These are phyloP conservation scores for Fusarium clavum DNA, from an alignment of 2,329 filamentous ascomycete genomes.

Conservation along the genomic window DNA sequence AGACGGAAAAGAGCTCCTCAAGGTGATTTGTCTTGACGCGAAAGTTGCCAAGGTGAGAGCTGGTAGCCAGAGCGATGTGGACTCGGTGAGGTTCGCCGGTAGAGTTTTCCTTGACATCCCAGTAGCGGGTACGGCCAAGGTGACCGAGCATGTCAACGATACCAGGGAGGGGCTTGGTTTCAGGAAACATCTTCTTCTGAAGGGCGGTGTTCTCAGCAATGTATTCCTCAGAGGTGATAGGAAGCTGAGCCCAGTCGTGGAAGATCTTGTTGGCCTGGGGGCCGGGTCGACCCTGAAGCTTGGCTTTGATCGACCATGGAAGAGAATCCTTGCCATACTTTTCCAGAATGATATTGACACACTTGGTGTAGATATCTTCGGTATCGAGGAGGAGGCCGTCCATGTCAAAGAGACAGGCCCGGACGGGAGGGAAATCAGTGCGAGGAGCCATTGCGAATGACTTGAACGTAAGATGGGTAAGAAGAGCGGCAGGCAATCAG, in stretches of 20 bases:
- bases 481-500: background rate
- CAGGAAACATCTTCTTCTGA: conserved; percentile 79
- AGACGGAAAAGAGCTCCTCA: conserved; percentile 69
- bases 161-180: conserved; percentile 81
- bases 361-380: conserved; percentile 87
- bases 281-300: conserved; percentile 73
- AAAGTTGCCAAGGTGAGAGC: conserved; percentile 78
- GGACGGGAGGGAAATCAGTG: conserved; percentile 76
- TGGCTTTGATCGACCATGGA: conserved; percentile 96
- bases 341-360: conserved; percentile 83
- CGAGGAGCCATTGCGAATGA: conserved; percentile 54
- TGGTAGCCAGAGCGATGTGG: conserved; percentile 89
- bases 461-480: background rate
- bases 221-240: conserved; percentile 79
- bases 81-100: conserved; percentile 57
- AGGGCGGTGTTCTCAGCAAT: conserved; percentile 67
- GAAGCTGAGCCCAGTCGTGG: conserved; percentile 86
- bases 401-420: conserved; percentile 98
- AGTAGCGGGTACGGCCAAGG: conserved; percentile 66
- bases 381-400: conserved; percentile 95
- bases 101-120: conserved; percentile 52
- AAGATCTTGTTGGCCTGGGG: conserved; percentile 66
- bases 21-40: conserved; percentile 78
- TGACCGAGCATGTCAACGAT: conserved; percentile 74
- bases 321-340: conserved; percentile 78